Base-by-base conservation (phyloP, 805 yeast genomes). In the Danielia oregonensis region DNA sequence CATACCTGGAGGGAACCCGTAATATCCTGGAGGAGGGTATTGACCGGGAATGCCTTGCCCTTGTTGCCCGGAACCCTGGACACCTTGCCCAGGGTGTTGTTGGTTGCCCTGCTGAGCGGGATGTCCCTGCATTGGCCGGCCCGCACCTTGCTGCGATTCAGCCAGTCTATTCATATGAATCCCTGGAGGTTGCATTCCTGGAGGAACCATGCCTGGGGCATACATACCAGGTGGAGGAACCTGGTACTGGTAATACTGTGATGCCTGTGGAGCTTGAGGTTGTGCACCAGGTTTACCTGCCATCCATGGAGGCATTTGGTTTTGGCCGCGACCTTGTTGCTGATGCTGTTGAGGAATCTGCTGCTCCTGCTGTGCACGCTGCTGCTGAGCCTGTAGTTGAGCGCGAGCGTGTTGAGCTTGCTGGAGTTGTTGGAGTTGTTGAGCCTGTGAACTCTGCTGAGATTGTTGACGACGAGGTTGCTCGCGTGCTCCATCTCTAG, bases 141-240 rank as follows among this genome's bases (percentile, higher is more conserved):
- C 46, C 50, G 41, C 42, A 26, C 41, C 32, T 32, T 35, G 28
- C 46, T 6, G 9, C 22, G 22, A 7, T 19, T 9, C 9, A 9
- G 22, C 22, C 22, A 6, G 6, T 6, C 22, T 19, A 9, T 19
- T 19, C 9, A 19, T 19, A 7, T 19, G 43, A 37, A 32, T 33
- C 5, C 41, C 43, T 17, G 44, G 47, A 11, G 22, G 59, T 25
- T 40, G 35, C 12, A 48, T 40, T 1, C 67, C 67, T 4, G 54
- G 57, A 2, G 65, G 68, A 16, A 51, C 52, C 64, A 62, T 56
- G 5, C 66, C 67, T 12, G 66, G 65, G 3, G 63, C 63, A 10
- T 33, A 40, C 43, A 46, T 46, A 4, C 48, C 50, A 12, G 46
- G 49, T 1, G 49, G 45, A 3, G 39, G 42, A 17, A 17, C 14